Evolutionary conservation across 2,329 filamentous ascomycete species (phyloP), one percentile per base, ranked within the genome.

Genomic region (Chaetomiaceae sp.): DNA sequence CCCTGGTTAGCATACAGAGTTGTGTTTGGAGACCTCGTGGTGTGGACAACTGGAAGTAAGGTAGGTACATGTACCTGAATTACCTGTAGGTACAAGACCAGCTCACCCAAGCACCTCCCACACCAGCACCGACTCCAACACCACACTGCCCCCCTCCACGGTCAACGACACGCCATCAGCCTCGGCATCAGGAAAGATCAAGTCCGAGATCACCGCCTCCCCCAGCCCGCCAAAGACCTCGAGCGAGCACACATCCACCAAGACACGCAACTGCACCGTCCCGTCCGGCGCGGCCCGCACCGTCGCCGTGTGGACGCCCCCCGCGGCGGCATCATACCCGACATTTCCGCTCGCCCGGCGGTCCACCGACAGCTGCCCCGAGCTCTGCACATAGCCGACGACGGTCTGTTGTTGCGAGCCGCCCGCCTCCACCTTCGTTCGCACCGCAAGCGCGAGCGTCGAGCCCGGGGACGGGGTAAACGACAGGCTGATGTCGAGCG

Each of bases 201-300:
- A n/a, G 12, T 47, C 14, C 33, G 45, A 47, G 22, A 47, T 47
- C 3, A 38, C 45, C 33, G 11, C 45, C 45, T 47, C 45, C 12
- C 45, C 45, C 8, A 19, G 33, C 29, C 45, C 45, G 2, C 45
- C 45, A 38, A 47, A 47, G 1, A 47, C 45, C 45, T 47, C 45
- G 7, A 47, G 7, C 12, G 45, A 37, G 45, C 45, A 47, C 22
- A 47, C 45, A 29, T 47, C 45, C 3, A 47, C 45, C 45, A 47
- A n/a, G 7, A 47, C 33, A 9, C 45, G 33, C 45, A 47, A 27
- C n/a, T 27, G 20, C 33, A 47, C 45, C 33, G 6, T 8, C 22
- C 34, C 45, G 19, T 47, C 15, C 15, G 33, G 14, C 4, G 17
- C 33, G 12, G 33, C 9, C 22, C 25, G 33, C 45, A 47, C 14